phyloP scores from a whole-genome alignment of 179 eudicot genomes.

The Spergularia azorica region DNA sequence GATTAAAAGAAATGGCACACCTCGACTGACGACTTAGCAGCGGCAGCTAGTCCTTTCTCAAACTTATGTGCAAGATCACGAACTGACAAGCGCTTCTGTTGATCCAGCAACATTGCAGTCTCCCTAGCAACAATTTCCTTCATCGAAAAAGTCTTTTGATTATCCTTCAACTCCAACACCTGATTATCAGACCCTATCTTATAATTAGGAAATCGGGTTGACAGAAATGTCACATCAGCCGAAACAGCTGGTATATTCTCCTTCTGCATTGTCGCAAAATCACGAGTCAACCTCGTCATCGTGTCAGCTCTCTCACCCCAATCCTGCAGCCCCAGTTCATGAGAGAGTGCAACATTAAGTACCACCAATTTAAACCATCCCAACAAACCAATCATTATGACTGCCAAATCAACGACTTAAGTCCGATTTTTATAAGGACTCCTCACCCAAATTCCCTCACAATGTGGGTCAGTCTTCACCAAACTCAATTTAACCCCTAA shows the following conservation, averaged over 20 bases:
- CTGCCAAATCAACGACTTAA: slow-evolving; percentile 12
- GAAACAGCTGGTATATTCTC: slow-evolving; percentile 66
- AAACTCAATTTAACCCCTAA: slow-evolving; percentile 29
- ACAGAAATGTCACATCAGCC: slow-evolving; percentile 68
- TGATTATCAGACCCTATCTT: slow-evolving; percentile 73
- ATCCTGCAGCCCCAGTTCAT: slow-evolving; percentile 26
- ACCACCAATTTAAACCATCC: slow-evolving; percentile 8
- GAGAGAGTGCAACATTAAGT: slow-evolving; percentile 20
- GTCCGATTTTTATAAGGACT: slow-evolving; percentile 25
- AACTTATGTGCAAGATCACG: slow-evolving; percentile 94
- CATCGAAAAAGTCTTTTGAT: slow-evolving; percentile 52
- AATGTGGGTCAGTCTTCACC: slow-evolving; percentile 35
- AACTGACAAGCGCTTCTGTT: slow-evolving; percentile 86
- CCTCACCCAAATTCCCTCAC: slow-evolving; percentile 28
- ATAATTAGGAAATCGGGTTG: slow-evolving; percentile 78
- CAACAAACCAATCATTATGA: slow-evolving; percentile 29
- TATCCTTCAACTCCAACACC: slow-evolving; percentile 64
- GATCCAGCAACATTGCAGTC: slow-evolving; percentile 75
- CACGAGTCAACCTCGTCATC: slow-evolving; percentile 71
- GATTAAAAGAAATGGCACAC: slow-evolving; percentile 32
- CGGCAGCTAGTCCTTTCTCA: slow-evolving; percentile 91
- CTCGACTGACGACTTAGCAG: slow-evolving; percentile 94
- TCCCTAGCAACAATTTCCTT: slow-evolving; percentile 81
- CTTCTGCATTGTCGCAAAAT: slow-evolving; percentile 56
- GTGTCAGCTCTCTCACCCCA: slow-evolving; percentile 11